phyloP scores from a whole-genome alignment of 2,329 filamentous ascomycete genomes.

The Fusarium anguioides region DNA sequence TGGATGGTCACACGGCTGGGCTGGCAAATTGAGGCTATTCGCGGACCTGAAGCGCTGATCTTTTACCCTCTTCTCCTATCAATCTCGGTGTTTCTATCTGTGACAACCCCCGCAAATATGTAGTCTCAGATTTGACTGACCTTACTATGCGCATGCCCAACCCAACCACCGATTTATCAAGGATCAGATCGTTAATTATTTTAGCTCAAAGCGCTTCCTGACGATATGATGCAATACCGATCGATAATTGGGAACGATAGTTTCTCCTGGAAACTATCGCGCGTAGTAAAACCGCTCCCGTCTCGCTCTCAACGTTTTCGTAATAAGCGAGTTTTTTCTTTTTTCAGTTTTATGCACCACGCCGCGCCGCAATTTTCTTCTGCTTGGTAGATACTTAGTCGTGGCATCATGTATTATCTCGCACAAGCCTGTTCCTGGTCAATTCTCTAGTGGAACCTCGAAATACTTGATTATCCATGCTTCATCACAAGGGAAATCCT shows the following conservation, averaged over 20 bases:
- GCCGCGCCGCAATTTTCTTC: background rate
- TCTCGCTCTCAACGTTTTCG: background rate
- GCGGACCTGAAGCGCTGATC: conserved; percentile 9
- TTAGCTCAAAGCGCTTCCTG: background rate
- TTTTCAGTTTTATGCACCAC: background rate
- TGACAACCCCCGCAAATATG: conserved; percentile 19
- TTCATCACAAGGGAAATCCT: background rate
- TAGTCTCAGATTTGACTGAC: conserved; percentile 20
- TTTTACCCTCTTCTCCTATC: conserved; percentile 8
- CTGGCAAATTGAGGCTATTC: conserved; percentile 27
- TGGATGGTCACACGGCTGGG: too few species aligned
- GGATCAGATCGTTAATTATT: conserved; percentile 2
- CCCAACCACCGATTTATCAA: conserved; percentile 21
- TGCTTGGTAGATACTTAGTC: background rate
- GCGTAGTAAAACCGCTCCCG: background rate
- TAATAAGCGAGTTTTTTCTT: background rate
- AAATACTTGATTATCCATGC: conserved; percentile 7
- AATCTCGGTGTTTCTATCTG: conserved; percentile 7
- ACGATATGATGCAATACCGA: background rate
- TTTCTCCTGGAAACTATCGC: background rate
- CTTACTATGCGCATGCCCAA: conserved; percentile 11
- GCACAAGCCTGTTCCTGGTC: background rate
- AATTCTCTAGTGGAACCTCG: background rate
- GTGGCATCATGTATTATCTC: conserved; percentile 4
- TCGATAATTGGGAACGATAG: background rate